Conservation (phyloP, 1,284 basidiomycete species). For the Ceratobasidium papillatum region DNA sequence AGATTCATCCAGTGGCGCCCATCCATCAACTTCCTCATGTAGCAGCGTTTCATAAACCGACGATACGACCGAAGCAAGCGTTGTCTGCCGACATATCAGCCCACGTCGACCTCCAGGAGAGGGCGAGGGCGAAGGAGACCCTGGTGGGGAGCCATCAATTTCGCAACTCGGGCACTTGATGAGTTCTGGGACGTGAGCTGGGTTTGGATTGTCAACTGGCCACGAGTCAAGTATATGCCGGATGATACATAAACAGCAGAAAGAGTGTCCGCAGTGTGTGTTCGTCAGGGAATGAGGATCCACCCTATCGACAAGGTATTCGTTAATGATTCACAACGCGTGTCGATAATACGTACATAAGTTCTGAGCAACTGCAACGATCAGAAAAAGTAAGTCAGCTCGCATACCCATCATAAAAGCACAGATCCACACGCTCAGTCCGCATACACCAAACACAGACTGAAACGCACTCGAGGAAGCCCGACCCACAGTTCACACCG, state of each 20-base stretch:
- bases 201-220: conserved; percentile 13
- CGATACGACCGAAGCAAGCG: conserved; percentile 31
- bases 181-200: conserved; percentile 10
- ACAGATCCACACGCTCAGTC: conserved; percentile 14
- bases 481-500: conserved; percentile 41
- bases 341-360: neutral
- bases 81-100: conserved; percentile 30
- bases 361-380: conserved; percentile 28
- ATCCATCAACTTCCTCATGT: conserved; percentile 32
- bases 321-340: neutral
- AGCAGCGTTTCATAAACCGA: conserved; percentile 37
- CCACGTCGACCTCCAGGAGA: conserved; percentile 34
- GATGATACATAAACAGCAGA: conserved; percentile 36
- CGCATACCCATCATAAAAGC: neutral
- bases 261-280: conserved; percentile 35
- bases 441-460: conserved; percentile 36
- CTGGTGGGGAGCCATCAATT: conserved; percentile 36
- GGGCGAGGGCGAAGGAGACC: conserved; percentile 31
- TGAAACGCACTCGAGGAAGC: conserved; percentile 40
- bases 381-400: neutral
- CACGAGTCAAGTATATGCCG: conserved; percentile 32
- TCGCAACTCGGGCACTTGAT: conserved; percentile 38
- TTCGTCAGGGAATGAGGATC: conserved; percentile 35
- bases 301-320: neutral
- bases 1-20: conserved; percentile 22